Conservation (phyloP, 305 asterid species). For the Rubia balearica region DNA sequence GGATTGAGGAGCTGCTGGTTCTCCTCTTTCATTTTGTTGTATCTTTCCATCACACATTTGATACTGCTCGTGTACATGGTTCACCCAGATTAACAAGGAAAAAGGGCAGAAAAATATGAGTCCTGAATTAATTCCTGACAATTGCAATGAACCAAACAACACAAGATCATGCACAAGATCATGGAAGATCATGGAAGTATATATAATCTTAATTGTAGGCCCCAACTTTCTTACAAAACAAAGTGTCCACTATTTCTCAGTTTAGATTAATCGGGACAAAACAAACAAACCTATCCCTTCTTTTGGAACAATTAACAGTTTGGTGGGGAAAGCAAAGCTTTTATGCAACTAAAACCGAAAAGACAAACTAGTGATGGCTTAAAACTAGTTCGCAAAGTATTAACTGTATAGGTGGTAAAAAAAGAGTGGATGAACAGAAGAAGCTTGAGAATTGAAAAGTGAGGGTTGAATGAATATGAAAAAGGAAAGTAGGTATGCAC, state of each 20-base stretch:
- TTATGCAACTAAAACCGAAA: too few species aligned
- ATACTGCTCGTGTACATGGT: constrained; percentile 32
- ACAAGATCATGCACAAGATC: background rate
- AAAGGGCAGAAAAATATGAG: too few species aligned
- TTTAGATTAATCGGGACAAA: too few species aligned
- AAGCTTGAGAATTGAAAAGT: too few species aligned
- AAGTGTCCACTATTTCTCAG: background rate
- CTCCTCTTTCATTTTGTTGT: constrained; percentile 57
- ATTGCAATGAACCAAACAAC: background rate
- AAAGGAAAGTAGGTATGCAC: too few species aligned
- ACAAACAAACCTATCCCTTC: background rate
- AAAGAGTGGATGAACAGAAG: too few species aligned
- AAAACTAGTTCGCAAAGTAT: too few species aligned
- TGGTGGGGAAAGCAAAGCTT: background rate
- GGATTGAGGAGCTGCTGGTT: constrained; percentile 34
- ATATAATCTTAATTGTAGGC: background rate
- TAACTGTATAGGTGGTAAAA: too few species aligned
- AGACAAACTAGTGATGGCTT: too few species aligned
- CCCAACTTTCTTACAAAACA: background rate
- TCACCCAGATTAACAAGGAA: too few species aligned
- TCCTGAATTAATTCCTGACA: background rate
- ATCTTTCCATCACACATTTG: constrained; percentile 48
- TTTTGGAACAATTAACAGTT: background rate
- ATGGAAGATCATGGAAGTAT: too few species aligned
- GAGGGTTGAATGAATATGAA: too few species aligned